phyloP scores from a whole-genome alignment of 805 yeast species.

The Barnettozyma siamensis region DNA sequence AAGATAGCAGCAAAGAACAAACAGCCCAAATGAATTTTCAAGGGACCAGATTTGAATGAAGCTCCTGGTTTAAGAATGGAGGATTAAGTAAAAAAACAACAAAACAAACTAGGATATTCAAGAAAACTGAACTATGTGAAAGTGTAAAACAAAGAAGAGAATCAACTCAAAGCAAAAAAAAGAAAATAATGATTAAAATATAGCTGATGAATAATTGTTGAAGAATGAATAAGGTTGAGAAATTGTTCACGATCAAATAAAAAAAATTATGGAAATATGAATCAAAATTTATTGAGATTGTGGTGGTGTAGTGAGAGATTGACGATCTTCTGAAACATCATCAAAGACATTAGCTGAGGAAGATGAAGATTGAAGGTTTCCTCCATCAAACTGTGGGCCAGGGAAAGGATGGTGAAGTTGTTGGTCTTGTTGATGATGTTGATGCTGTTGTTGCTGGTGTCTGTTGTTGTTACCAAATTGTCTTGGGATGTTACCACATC shows the following conservation, averaged over 20 bases:
- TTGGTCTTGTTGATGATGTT: slow-evolving; percentile 3
- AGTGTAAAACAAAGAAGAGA: not conserved
- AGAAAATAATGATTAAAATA: not conserved
- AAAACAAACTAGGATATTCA: not conserved
- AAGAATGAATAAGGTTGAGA: not conserved
- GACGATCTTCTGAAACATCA: slow-evolving; percentile 2
- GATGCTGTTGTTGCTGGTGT: slow-evolving; percentile 4
- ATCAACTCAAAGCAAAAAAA: not conserved
- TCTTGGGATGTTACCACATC: slow-evolving; percentile 93
- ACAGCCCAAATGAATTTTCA: no score
- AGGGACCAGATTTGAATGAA: no score
- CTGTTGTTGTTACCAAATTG: slow-evolving; percentile 38
- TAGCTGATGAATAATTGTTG: not conserved
- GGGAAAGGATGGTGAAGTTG: not conserved
- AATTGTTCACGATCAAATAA: no score
- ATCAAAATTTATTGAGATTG: not conserved
- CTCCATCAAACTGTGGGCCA: no score
- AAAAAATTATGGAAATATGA: not conserved
- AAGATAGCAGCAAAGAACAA: no score
- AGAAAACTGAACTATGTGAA: slow-evolving; percentile 4
- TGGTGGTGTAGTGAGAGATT: slow-evolving; percentile 1
- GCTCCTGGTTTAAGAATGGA: no score
- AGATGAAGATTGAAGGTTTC: not conserved
- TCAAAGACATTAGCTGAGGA: not conserved
- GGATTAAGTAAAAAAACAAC: slow-evolving; percentile 14